phyloP scores from a whole-genome alignment of 1,284 basidiomycete genomes.

The Papiliotrema flavescens region DNA sequence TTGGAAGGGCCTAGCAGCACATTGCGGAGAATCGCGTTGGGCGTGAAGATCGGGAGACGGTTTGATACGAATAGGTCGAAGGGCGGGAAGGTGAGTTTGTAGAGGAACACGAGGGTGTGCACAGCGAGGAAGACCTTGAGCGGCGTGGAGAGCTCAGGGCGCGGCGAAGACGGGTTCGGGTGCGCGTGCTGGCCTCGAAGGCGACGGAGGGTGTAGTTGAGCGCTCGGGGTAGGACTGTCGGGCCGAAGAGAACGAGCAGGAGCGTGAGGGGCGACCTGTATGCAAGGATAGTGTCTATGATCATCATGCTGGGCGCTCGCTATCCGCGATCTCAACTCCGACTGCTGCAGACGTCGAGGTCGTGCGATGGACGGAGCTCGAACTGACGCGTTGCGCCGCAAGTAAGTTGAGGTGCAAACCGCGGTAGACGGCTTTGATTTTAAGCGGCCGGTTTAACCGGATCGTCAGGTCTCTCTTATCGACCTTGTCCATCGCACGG shows the following conservation, averaged over 20 bases:
- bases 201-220: conserved; percentile 4
- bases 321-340: not conserved
- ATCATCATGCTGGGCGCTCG: conserved; percentile 16
- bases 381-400: no score
- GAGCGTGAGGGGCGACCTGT: conserved; percentile 17
- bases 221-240: conserved; percentile 14
- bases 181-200: not conserved
- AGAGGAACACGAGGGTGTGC: conserved; percentile 15
- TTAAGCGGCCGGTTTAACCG: no score
- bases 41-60: conserved; percentile 17
- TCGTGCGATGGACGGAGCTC: no score
- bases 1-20: not conserved
- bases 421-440: no score
- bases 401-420: no score
- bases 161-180: not conserved
- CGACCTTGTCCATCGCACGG: not conserved
- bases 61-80: conserved; percentile 31
- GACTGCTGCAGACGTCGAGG: not conserved
- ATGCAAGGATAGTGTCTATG: conserved; percentile 7
- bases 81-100: conserved; percentile 19
- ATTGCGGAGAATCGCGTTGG: conserved; percentile 20
- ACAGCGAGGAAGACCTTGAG: conserved; percentile 13
- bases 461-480: not conserved
- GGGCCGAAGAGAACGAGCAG: conserved; percentile 22
- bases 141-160: not conserved